Base-by-base conservation (phyloP, 345 rosid species). In the Linum tenue region DNA sequence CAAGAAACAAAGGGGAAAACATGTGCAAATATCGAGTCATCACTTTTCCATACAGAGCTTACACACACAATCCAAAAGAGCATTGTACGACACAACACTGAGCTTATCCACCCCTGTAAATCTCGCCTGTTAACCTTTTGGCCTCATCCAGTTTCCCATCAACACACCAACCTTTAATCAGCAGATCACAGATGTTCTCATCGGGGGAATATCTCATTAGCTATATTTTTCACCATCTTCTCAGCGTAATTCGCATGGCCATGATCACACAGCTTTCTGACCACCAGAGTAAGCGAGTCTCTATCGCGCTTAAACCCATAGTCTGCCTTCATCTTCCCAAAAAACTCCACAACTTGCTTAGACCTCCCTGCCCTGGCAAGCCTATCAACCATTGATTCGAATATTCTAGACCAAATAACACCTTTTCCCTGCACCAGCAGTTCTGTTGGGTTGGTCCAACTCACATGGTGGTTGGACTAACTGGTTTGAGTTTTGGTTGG, bases 91-190 rank as follows among this genome's bases (percentile, higher is more conserved):
- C 72, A 60, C 58, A 0, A 83, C 50, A 14, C 98, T 88, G 22
- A 86, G 76, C 92, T 88, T 95, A 92, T 3, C 98, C 97, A 71
- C 97, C 99, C 79, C 96, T 83, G 67, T 84, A 83, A 95, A 90
- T 94, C 69, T 94, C 99, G 36, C 88, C 87, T 14, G 89, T 91
- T 70, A 94, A 72, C 67, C 99, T 80, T 68, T 79, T 86, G 0
- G 99, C 99, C 70, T 94, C 92, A n/a, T 88, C 91, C 5, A 94
- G 83, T 66, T 88, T 86, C 68, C 82, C 92, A 77, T 84, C 88
- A 50, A 75, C 79, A 70, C 99, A 90, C 95, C 99, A 94, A 38
- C 99, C 99, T 63, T 74, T 85, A 8, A 94, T 84, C 82, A 94
- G 71, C 81, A 90, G 62, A 73, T 94, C 92, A 73, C 99, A 90